Conservation (phyloP, 108 stramenopile species). For the Skeletonema potamos region DNA sequence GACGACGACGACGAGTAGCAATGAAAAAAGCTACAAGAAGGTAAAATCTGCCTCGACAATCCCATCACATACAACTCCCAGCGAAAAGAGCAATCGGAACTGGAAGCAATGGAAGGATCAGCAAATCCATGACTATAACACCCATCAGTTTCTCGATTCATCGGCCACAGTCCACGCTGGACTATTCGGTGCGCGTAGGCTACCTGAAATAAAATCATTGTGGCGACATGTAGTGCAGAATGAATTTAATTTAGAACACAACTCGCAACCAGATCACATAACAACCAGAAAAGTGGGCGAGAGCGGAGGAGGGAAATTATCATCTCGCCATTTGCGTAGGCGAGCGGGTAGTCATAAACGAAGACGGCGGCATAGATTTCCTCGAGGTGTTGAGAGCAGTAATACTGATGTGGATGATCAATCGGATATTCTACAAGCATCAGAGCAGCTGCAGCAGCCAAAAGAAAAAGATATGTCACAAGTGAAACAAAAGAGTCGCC, state of each 20-base stretch:
- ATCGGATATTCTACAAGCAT: neutral
- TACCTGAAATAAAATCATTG: constrained; percentile 70
- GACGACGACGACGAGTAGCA: too few relatives aligned
- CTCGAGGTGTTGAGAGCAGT: constrained; percentile 12
- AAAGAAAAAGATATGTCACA: neutral
- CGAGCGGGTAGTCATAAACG: constrained; percentile 62
- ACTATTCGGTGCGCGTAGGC: constrained; percentile 65
- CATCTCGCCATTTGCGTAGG: constrained; percentile 77
- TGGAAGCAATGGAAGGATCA: constrained; percentile 22
- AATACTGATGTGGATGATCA: constrained; percentile 6
- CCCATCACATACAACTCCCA: constrained; percentile 1
- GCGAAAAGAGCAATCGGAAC: constrained; percentile 4
- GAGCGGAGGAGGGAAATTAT: constrained; percentile 68
- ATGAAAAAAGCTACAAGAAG: constrained; percentile 2
- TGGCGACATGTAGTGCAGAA: constrained; percentile 24
- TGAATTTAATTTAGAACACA: neutral
- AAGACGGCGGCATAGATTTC: constrained; percentile 61
- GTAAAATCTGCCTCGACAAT: neutral
- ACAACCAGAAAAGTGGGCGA: constrained; percentile 13
- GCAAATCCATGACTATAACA: constrained; percentile 27
- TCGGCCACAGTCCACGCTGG: constrained; percentile 61
- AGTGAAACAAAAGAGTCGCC: constrained; percentile 22
- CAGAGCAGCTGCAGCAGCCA: neutral
- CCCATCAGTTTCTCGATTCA: constrained; percentile 69
- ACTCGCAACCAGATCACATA: neutral